phyloP scores from a whole-genome alignment of 129 eudicot genomes.

The Saussurea involucrata region DNA sequence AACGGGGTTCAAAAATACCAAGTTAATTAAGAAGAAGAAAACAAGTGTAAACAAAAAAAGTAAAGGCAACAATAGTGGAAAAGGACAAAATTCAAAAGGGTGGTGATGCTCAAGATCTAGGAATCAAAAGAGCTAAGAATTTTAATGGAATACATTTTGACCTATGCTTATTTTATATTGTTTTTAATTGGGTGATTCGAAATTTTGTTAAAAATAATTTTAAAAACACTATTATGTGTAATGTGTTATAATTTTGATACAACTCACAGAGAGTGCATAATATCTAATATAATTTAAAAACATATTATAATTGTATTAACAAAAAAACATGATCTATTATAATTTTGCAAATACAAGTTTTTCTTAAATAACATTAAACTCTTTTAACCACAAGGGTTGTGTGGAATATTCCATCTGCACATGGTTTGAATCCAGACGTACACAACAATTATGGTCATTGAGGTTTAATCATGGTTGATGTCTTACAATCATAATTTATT shows the following conservation, averaged over 20 bases:
- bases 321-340: not conserved
- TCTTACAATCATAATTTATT: too few species aligned
- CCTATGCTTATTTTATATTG: not conserved
- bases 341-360: not conserved
- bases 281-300: too few species aligned
- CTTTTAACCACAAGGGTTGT: too few species aligned
- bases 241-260: too few species aligned
- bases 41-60: not conserved
- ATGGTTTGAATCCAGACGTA: too few species aligned
- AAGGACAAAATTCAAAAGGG: not conserved
- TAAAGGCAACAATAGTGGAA: not conserved
- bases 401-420: too few species aligned
- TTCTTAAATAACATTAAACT: too few species aligned
- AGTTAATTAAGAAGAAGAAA: too few species aligned
- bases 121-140: not conserved
- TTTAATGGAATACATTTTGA: not conserved
- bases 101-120: not conserved
- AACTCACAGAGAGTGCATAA: not conserved
- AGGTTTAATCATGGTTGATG: too few species aligned
- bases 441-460: too few species aligned
- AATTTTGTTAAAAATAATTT: not conserved
- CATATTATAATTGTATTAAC: not conserved
- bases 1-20: not conserved
- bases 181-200: not conserved
- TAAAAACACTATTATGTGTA: not conserved